Evolutionary conservation across 2,329 filamentous ascomycete genomes (phyloP).

Genomic region (Sporothrix pseudoabietina): DNA sequence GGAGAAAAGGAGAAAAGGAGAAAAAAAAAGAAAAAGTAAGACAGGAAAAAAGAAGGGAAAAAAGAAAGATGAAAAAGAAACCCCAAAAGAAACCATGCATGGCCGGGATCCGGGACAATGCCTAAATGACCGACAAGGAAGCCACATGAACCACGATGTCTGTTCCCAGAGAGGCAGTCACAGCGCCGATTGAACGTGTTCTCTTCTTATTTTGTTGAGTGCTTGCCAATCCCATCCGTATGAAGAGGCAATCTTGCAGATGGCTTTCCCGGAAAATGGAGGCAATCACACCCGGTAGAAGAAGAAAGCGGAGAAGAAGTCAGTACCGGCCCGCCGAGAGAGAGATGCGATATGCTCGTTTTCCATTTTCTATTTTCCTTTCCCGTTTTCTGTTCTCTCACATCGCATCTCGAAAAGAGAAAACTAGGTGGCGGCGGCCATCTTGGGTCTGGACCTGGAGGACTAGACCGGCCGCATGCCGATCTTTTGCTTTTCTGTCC

Average conservation of each 20-base stretch:
- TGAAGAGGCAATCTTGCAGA: constrained; percentile 13
- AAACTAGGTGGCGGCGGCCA: background rate
- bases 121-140: background rate
- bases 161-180: constrained; percentile 1
- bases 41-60: too few relatives aligned
- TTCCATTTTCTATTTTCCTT: background rate
- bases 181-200: background rate
- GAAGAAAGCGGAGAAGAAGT: background rate
- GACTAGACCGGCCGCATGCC: background rate
- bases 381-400: background rate
- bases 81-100: background rate
- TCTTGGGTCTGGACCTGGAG: background rate
- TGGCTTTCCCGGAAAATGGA: background rate
- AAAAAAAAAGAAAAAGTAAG: too few relatives aligned
- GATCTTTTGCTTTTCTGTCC: constrained; percentile 11
- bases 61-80: too few relatives aligned
- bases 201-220: background rate
- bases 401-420: background rate
- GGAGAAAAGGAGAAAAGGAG: too few relatives aligned
- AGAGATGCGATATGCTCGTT: background rate
- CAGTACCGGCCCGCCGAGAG: background rate
- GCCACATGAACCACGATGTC: background rate
- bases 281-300: background rate
- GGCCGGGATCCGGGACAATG: background rate
- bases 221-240: background rate